A percentile compares a stretch with the other conserved stretches of the same genome.
Conservation (phyloP, 805 yeast species). For the Groenewaldozyma tartarivorans region DNA sequence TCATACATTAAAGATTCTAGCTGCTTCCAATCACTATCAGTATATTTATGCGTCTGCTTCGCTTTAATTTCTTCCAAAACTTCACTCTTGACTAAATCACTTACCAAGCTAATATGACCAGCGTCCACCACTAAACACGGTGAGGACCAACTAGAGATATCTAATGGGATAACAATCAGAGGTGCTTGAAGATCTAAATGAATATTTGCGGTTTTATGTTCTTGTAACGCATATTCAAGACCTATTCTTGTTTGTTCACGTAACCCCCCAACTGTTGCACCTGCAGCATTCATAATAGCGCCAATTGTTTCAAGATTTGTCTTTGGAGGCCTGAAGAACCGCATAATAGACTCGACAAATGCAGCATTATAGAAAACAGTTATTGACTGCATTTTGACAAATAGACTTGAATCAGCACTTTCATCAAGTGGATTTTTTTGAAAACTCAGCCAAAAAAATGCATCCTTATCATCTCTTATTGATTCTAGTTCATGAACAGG, state of each 20-base stretch:
- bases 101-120: conserved; percentile 79
- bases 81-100: conserved; percentile 68
- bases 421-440: conserved; percentile 83
- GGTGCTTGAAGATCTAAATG: conserved; percentile 93
- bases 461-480: conserved; percentile 25
- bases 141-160: conserved; percentile 67
- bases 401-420: conserved; percentile 68
- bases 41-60: conserved; percentile 45
- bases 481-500: conserved; percentile 5
- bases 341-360: conserved; percentile 63
- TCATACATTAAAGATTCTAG: conserved; percentile 82
- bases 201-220: conserved; percentile 82
- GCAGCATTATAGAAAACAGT: conserved; percentile 83
- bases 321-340: conserved; percentile 80
- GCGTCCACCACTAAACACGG: conserved; percentile 92
- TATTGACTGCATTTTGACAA: conserved; percentile 73
- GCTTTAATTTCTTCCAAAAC: conserved; percentile 57
- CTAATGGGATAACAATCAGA: conserved; percentile 73
- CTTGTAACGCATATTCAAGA: conserved; percentile 84
- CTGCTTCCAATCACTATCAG: conserved; percentile 62
- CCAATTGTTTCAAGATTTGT: conserved; percentile 81
- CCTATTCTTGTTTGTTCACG: conserved; percentile 87
- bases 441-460: conserved; percentile 72
- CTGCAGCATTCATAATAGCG: conserved; percentile 89
- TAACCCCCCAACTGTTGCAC: conserved; percentile 84